Evolutionary conservation across 2,329 filamentous ascomycete species (phyloP).

Genomic region (Pyrenophora graminea): DNA sequence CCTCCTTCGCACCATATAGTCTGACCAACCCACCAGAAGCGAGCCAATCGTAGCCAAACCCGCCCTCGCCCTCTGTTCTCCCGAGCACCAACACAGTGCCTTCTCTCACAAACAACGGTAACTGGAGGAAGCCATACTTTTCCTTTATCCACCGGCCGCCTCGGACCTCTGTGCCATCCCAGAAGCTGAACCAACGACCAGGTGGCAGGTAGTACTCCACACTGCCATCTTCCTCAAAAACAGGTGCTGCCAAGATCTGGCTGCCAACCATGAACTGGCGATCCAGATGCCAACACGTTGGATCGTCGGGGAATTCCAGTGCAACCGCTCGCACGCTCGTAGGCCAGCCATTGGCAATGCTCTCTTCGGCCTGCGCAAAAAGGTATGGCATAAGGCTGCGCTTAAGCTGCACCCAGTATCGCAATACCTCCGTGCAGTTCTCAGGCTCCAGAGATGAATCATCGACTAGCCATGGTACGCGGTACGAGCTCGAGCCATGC

Average conservation of each 20-base stretch:
- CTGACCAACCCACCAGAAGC: constrained; percentile 44
- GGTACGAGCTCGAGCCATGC: constrained; percentile 71
- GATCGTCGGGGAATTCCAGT: constrained; percentile 72
- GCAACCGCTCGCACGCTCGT: constrained; percentile 66
- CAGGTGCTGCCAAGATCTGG: constrained; percentile 65
- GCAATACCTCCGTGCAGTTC: constrained; percentile 59
- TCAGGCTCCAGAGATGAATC: constrained; percentile 58
- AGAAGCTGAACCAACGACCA: constrained; percentile 58
- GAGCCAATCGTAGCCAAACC: constrained; percentile 50
- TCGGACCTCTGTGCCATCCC: constrained; percentile 48
- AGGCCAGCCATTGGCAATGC: constrained; percentile 60
- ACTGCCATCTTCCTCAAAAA: constrained; percentile 65
- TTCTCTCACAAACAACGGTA: constrained; percentile 49
- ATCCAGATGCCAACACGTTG: constrained; percentile 69
- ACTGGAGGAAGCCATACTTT: constrained; percentile 46
- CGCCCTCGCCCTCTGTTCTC: constrained; percentile 43
- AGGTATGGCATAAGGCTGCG: constrained; percentile 63
- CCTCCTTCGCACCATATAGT: constrained; percentile 44
- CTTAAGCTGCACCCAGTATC: constrained; percentile 59
- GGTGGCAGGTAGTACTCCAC: constrained; percentile 68
- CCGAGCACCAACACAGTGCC: constrained; percentile 49
- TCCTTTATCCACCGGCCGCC: constrained; percentile 53
- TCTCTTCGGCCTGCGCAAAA: constrained; percentile 56
- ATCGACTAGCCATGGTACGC: constrained; percentile 76
- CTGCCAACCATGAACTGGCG: constrained; percentile 75